A percentile compares a stretch with the other conserved stretches of the same genome.
Evolutionary conservation across 441 rosid genomes (phyloP).

Genomic region (Erysimum cheiri): DNA sequence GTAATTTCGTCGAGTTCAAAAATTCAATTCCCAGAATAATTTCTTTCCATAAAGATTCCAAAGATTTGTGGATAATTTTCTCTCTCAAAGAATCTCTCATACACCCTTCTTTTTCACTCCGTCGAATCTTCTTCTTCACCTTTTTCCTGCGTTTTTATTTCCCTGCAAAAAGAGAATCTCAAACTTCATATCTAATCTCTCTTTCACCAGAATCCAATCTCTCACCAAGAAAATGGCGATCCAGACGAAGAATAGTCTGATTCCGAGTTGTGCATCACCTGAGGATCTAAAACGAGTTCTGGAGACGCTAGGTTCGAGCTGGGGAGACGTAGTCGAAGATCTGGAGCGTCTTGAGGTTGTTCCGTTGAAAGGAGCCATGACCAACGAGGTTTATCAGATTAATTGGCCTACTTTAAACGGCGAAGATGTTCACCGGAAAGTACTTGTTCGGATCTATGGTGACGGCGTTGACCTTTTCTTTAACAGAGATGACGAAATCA

Average conservation of each 20-base stretch:
- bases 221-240: conserved; percentile 28
- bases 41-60: conserved; percentile 35
- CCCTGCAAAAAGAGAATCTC: background rate
- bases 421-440: conserved; percentile 50
- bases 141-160: conserved; percentile 16
- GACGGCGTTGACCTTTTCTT: conserved; percentile 74
- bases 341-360: conserved; percentile 51
- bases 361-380: conserved; percentile 61
- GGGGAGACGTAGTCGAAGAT: conserved; percentile 61
- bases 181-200: background rate
- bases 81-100: conserved; percentile 32
- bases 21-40: conserved; percentile 8
- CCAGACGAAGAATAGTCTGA: conserved; percentile 14
- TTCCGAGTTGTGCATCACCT: conserved; percentile 44
- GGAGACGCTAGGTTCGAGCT: conserved; percentile 41
- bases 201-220: background rate
- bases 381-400: conserved; percentile 59
- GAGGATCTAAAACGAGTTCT: conserved; percentile 55
- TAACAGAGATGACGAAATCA: conserved; percentile 64
- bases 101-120: background rate
- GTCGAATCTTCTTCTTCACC: conserved; percentile 18
- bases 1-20: conserved; percentile 28
- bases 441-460: conserved; percentile 67
- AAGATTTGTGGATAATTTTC: conserved; percentile 10
- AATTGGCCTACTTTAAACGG: conserved; percentile 57